A percentile compares a stretch with the other conserved stretches of the same genome.
Evolutionary conservation across 371 early-diverging fungal genomes (phyloP).

Genomic region (Mucor lusitanicus): DNA sequence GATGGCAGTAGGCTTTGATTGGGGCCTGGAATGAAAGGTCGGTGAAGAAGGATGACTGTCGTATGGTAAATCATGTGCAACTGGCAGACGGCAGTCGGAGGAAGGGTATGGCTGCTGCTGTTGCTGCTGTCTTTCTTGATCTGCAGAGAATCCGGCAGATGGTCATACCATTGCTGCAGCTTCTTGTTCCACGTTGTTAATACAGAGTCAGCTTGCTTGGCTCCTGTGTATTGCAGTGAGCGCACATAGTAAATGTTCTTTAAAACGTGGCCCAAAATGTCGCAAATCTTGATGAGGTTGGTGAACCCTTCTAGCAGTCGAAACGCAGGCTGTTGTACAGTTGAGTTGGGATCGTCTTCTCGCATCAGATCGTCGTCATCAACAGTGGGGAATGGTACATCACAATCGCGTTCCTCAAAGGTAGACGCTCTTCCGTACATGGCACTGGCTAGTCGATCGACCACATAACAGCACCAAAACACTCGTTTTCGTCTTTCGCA

Average conservation of each 20-base stretch:
- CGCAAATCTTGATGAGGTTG: constrained; percentile 39
- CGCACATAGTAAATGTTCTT: constrained; percentile 48
- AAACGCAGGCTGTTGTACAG: constrained; percentile 14
- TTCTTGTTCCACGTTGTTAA: constrained; percentile 41
- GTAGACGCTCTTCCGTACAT: constrained; percentile 44
- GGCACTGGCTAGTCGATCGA: constrained; percentile 45
- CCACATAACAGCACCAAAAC: constrained; percentile 55
- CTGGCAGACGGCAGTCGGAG: constrained; percentile 40
- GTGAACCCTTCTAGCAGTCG: constrained; percentile 37
- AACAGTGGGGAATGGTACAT: constrained; percentile 46
- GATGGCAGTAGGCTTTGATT: constrained; percentile 22
- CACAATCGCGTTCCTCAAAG: constrained; percentile 50
- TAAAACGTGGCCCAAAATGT: constrained; percentile 49
- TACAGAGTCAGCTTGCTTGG: constrained; percentile 34
- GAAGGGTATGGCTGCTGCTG: neutral
- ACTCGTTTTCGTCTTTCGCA: constrained; percentile 49
- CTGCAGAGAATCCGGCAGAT: constrained; percentile 44
- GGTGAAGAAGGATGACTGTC: constrained; percentile 43
- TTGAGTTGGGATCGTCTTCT: neutral
- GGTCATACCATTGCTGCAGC: constrained; percentile 46
- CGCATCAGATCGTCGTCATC: constrained; percentile 41
- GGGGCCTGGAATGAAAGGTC: constrained; percentile 45
- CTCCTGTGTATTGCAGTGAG: constrained; percentile 31
- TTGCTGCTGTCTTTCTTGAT: constrained; percentile 24
- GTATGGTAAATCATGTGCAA: constrained; percentile 50